Conservation (phyloP, 441 rosid species). For the Aquilaria agallochum region DNA sequence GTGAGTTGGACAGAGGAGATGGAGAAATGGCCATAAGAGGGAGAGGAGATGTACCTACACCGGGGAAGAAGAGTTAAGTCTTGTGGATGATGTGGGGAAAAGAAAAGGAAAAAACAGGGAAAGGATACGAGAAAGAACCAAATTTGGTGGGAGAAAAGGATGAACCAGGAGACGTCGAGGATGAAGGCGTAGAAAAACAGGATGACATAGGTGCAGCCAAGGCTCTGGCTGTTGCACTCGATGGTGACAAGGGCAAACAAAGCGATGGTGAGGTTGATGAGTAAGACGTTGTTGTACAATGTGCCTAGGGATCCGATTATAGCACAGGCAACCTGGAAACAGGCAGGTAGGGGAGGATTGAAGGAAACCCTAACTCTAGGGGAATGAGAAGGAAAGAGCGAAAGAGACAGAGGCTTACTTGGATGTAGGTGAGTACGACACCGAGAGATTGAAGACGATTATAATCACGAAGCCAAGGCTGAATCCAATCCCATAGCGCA, state of each 20-base stretch:
- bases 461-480: slow-evolving; percentile 71
- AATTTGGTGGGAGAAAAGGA: slow-evolving; percentile 65
- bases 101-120: no score
- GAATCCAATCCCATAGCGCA: slow-evolving; percentile 53
- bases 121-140: slow-evolving; percentile 19
- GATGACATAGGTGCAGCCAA: slow-evolving; percentile 82
- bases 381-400: no score
- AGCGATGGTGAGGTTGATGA: neutral
- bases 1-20: slow-evolving; percentile 78
- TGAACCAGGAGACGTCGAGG: slow-evolving; percentile 83
- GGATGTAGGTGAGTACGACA: slow-evolving; percentile 78
- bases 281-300: neutral
- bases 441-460: slow-evolving; percentile 77
- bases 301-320: neutral
- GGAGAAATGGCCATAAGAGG: slow-evolving; percentile 40
- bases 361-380: no score
- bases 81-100: no score
- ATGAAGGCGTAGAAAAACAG: slow-evolving; percentile 71
- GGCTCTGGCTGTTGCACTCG: slow-evolving; percentile 83
- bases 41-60: slow-evolving; percentile 38
- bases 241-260: slow-evolving; percentile 35
- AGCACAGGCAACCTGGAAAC: neutral
- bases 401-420: slow-evolving; percentile 31
- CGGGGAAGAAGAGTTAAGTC: no score
- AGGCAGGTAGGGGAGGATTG: neutral